Evolutionary conservation across 2,329 filamentous ascomycete species (phyloP).

Genomic region (Cladosporium sp.): DNA sequence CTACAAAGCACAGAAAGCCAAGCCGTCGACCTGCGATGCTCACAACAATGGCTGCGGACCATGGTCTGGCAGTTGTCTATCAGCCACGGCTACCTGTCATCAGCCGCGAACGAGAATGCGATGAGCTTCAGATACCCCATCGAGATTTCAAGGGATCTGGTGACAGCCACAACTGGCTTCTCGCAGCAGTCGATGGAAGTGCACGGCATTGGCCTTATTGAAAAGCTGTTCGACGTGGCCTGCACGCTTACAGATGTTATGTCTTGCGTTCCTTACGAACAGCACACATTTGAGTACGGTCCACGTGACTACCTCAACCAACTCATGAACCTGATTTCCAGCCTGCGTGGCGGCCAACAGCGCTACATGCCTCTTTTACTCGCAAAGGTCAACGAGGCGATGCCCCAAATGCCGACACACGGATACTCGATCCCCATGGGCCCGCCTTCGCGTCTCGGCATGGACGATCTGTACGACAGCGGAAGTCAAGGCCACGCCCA

Average conservation of each 20-base stretch:
- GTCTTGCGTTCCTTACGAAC: constrained; percentile 58
- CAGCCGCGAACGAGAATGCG: constrained; percentile 56
- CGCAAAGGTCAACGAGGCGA: constrained; percentile 67
- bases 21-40: constrained; percentile 67
- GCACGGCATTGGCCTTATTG: constrained; percentile 73
- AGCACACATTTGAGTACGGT: constrained; percentile 60
- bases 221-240: constrained; percentile 77
- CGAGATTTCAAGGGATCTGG: constrained; percentile 61
- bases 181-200: constrained; percentile 72
- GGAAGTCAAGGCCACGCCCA: constrained; percentile 34
- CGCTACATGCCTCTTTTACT: constrained; percentile 76
- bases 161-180: constrained; percentile 68
- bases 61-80: constrained; percentile 74
- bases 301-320: constrained; percentile 74
- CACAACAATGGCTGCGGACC: constrained; percentile 69
- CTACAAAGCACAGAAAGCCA: constrained; percentile 64
- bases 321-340: constrained; percentile 65
- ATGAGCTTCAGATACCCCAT: constrained; percentile 64
- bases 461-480: constrained; percentile 35
- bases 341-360: constrained; percentile 72
- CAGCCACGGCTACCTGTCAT: constrained; percentile 62
- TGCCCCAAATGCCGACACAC: constrained; percentile 32
- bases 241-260: constrained; percentile 74
- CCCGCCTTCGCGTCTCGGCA: constrained; percentile 23
- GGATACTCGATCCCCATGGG: constrained; percentile 31